Base-by-base conservation (phyloP, 192 early-diverging fungal species). In the Entrophospora sp. region DNA sequence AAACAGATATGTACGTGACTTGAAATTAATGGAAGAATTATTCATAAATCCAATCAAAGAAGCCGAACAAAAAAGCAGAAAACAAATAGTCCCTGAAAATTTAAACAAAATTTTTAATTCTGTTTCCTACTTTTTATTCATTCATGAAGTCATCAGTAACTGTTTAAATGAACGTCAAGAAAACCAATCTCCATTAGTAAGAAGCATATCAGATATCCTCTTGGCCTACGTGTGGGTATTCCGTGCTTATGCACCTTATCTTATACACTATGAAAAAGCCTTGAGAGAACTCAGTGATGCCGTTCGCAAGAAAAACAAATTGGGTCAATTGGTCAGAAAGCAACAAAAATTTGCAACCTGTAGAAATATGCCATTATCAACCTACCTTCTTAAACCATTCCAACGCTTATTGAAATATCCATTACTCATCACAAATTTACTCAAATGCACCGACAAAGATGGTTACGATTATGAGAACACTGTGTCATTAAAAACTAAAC, bases 1-100 rank as follows among this genome's bases (percentile, higher is more conserved):
- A 16, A 18, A 69, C 13, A 90, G 91, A 68, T 92, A 91, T 67
- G 85, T 92, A 12, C 72, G 78, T 16, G 91, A 92, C 79, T 72
- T 92, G 53, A 74, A 82, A 18, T 85, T 85, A 42, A 79, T 89
- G 20, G 77, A 86, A 3, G 81, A 87, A 37, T 75, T 88, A 20
- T 68, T 83, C 35, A 60, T 75, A 37, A 52, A 60, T 20, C 79
- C 79, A n/a, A 66, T 83, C 61, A 66, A 66, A 55, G 16, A 32
- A 42, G 49, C 35, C 3, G 64, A 66, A 49, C 25, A 48, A 16
- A 66, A 40, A 66, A 67, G 59, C 22, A 45, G 63, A n/a, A 72
- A 80, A 52, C 69, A 71, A 27, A 61, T 80, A n/a, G 60, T 80
- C 48, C 64, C 80, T 53, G 64, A 70, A 46, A 74, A 71, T 37